Base-by-base conservation (phyloP, 1,139 yeast genomes). In the Entelexis sorbosivorans region DNA sequence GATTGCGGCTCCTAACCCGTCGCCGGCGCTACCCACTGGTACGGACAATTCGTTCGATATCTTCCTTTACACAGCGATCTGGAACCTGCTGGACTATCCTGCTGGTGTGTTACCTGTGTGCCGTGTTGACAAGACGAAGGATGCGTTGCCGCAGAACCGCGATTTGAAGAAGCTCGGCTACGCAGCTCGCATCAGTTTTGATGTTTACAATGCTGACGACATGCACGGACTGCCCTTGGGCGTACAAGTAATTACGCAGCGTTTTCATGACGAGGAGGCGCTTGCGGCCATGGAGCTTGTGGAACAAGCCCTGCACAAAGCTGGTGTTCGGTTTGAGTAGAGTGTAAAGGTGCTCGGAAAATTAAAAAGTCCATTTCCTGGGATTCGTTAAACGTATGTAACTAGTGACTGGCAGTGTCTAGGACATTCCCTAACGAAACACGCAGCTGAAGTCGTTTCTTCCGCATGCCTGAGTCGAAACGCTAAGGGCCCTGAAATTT, bases 201-300 rank as follows among this genome's bases (percentile, higher is more conserved):
- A 61, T 14, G 60, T 69, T 55, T 82, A 81, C 64, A 70, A 79
- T 57, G 76, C 84, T 2, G 73, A 68, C 49, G 72, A 74, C 55
- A 72, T 74, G 65, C 75, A 78, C 54, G 81, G 81, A 0, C 77
- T 81, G 60, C 86, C 86, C 1, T 81, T 79, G 13, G 76, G 81
- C 19, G 71, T 81, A 29, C 88, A 82, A 66, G 69, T 82, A 5
- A 75, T 79, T 11, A 77, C 81, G 5, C 71, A 70, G 56, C 70
- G 79, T 11, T 44, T 47, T 46, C 75, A 78, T 59, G 88, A 81
- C 59, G 88, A 81, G 63, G 78, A 76, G 60, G 79, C 75, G 2
- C 60, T 79, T 33, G 70, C 66, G 44, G 71, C 69, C 47, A 70
- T 70, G 74, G 62, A 62, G 44, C 54, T 64, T 2, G 64, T 68